Evolutionary conservation across 2,329 filamentous ascomycete species (phyloP).

Genomic region (Hymenoscyphus linearis): DNA sequence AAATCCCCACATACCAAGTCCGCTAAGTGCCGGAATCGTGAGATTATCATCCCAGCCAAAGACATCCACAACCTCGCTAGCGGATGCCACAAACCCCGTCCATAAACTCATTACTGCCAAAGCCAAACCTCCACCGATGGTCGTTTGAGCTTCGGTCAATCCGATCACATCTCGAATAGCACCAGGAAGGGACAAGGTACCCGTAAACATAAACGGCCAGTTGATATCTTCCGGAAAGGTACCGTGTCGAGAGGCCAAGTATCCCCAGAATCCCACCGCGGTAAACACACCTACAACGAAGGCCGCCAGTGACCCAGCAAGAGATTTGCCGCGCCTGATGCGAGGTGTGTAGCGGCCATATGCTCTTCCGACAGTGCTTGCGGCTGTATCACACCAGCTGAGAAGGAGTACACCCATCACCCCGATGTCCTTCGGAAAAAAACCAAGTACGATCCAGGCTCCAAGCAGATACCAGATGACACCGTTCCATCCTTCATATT

Average conservation of each 20-base stretch:
- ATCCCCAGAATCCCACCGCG: conserved; percentile 83
- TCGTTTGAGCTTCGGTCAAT: conserved; percentile 51
- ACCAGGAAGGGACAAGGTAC: conserved; percentile 64
- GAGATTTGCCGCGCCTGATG: conserved; percentile 80
- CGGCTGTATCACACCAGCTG: conserved; percentile 97
- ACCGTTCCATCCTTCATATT: conserved; percentile 91
- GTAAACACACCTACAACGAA: conserved; percentile 78
- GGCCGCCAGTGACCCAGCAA: conserved; percentile 83
- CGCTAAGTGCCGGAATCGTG: conserved; percentile 89
- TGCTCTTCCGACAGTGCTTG: conserved; percentile 85
- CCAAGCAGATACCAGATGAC: conserved; percentile 96
- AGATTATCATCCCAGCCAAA: conserved; percentile 97
- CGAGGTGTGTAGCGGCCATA: conserved; percentile 86
- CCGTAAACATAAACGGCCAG: conserved; percentile 76
- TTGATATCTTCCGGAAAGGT: conserved; percentile 63
- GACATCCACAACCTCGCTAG: conserved; percentile 84
- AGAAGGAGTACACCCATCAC: conserved; percentile 85
- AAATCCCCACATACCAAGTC: conserved; percentile 85
- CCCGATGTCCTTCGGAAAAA: conserved; percentile 89
- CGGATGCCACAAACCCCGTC: conserved; percentile 82
- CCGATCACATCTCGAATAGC: conserved; percentile 55
- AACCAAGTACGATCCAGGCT: conserved; percentile 77
- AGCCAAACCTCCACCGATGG: conserved; percentile 65
- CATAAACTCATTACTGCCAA: conserved; percentile 77
- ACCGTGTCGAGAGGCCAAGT: conserved; percentile 65